These are phyloP conservation scores for Lactifluus volemus DNA, from an alignment of 768 basidiomycete species.

Conservation along the genomic window DNA sequence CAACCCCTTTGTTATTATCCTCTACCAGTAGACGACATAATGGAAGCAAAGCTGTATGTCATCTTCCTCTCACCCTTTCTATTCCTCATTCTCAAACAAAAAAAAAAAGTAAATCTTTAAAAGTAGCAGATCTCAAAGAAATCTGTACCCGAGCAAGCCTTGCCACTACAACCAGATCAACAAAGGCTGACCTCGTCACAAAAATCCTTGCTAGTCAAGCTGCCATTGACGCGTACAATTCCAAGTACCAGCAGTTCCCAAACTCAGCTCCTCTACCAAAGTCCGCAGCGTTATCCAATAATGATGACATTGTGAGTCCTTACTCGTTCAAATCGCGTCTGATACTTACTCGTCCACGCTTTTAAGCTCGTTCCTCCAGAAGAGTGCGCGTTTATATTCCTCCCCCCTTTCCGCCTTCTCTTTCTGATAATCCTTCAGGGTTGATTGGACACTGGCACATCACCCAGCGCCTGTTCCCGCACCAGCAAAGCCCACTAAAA, in stretches of 20 bases:
- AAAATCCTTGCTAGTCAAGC: constrained; percentile 45
- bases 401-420: neutral
- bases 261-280: constrained; percentile 8
- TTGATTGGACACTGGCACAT: constrained; percentile 4
- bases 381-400: constrained; percentile 21
- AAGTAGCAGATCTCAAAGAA: constrained; percentile 60
- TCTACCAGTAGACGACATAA: constrained; percentile 13
- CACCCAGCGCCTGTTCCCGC: neutral
- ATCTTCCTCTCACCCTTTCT: neutral
- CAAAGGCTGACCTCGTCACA: constrained; percentile 59
- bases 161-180: constrained; percentile 44
- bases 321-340: neutral
- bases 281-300: constrained; percentile 2
- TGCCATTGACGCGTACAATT: constrained; percentile 44
- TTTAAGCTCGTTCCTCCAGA: constrained; percentile 28
- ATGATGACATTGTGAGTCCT: constrained; percentile 26
- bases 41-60: constrained; percentile 36
- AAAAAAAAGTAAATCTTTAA: constrained; percentile 45
- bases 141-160: constrained; percentile 47
- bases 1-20: neutral
- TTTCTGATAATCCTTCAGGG: neutral
- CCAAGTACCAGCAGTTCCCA: constrained; percentile 17
- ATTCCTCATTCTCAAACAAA: neutral
- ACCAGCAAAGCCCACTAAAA: neutral
- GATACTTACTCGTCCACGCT: neutral